Conservation (phyloP, 139 green algal genomes). For the Desmodesmus armatus region DNA sequence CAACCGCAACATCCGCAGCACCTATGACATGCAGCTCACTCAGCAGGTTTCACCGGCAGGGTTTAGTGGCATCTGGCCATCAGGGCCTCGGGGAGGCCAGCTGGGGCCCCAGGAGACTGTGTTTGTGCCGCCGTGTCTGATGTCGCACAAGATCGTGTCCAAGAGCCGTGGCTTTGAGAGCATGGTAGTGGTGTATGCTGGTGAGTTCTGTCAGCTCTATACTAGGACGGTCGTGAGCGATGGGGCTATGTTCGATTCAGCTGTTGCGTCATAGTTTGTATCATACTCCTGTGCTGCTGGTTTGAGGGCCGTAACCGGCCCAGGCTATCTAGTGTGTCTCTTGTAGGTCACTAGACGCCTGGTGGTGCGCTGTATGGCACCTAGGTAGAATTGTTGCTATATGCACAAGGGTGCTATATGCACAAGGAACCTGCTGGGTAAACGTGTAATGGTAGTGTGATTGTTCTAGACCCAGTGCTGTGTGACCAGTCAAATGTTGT, state of each 20-base stretch:
- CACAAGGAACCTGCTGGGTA: too few relatives aligned
- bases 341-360: too few relatives aligned
- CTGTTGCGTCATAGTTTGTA: neutral
- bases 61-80: conserved; percentile 3
- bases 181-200: conserved; percentile 39
- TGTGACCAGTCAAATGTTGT: too few relatives aligned
- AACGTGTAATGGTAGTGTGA: too few relatives aligned
- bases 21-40: conserved; percentile 11
- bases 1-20: neutral
- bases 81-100: neutral
- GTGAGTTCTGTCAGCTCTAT: neutral
- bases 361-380: too few relatives aligned
- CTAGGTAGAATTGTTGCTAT: too few relatives aligned
- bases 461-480: too few relatives aligned
- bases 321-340: too few relatives aligned
- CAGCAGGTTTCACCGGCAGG: neutral
- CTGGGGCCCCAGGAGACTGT: conserved; percentile 1
- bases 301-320: too few relatives aligned
- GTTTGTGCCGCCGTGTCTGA: conserved; percentile 24
- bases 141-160: conserved; percentile 35
- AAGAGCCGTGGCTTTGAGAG: neutral
- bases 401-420: too few relatives aligned
- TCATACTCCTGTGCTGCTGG: too few relatives aligned
- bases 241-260: neutral
- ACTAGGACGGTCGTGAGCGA: neutral